Evolutionary conservation across 805 yeast genomes (phyloP), one percentile per base, ranked within the genome.

Genomic region (Candida parachauliodes): DNA sequence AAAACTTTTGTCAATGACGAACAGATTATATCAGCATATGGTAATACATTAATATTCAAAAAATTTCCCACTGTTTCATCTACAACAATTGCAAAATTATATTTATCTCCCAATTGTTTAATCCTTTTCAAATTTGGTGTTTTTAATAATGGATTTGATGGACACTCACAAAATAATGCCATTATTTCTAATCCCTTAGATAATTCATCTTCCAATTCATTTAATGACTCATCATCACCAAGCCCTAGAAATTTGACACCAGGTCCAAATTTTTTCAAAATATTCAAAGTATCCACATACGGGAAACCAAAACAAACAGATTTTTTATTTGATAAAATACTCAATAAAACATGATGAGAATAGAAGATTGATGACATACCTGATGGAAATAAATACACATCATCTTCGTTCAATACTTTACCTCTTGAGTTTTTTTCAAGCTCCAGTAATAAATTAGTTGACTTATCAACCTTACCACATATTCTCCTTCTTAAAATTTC

Each of bases 61-160:
- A 88, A 82, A 51, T 93, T 93, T 11, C 97, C 97, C 16, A 89
- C 84, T 1, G 98, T 93, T 55, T 93, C 98, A 62, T 93, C 98
- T 27, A 93, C 83, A 12, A 86, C 85, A 23, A 93, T 78, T 11
- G 81, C 80, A 60, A 93, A 93, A 2, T 74, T 72, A 62, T 73
- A 85, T 48, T 81, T 68, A 42, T 77, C 77, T 3, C 95, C 79
- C 38, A 93, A 69, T 38, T 70, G 55, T 39, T 82, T 73, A 41
- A 88, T 74, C 48, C 79, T 74, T 28, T 57, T 56, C 51, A 93
- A 64, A 55, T 94, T 77, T 1, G 96, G 95, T 31, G 95, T 83
- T 52, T 79, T 83, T 44, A 94, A 67, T 43, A 89, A 65, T n/a
- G 98, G 98, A 58, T 89, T 89, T 0, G 96, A 83, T 1, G 99